Evolutionary conservation across 2,329 filamentous ascomycete genomes (phyloP).

Genomic region (Fusarium gaditjirri): DNA sequence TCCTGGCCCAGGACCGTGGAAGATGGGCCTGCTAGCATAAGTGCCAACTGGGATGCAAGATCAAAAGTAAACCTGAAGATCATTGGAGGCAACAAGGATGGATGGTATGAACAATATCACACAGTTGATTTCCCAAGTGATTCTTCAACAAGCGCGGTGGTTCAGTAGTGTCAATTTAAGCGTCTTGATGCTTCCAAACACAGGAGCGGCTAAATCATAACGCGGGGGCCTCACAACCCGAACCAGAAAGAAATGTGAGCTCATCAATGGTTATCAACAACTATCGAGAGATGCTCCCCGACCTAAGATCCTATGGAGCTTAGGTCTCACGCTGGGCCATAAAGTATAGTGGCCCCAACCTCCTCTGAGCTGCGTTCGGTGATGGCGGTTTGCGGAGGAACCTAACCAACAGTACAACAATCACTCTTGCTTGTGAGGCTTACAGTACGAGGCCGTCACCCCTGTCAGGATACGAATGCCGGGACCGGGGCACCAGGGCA

Average conservation of each 20-base stretch:
- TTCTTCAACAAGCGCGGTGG: constrained; percentile 5
- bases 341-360: constrained; percentile 10
- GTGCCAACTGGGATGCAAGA: constrained; percentile 22
- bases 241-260: not conserved
- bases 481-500: constrained; percentile 29
- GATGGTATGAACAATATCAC: not conserved
- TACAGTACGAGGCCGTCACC: constrained; percentile 32
- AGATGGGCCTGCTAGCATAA: constrained; percentile 11
- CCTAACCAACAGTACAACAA: constrained; percentile 4
- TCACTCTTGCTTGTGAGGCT: constrained; percentile 27
- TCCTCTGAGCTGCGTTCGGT: constrained; percentile 21
- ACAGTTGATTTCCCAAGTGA: not conserved
- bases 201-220: not conserved
- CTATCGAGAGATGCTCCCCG: not conserved
- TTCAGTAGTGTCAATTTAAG: constrained; percentile 8
- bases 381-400: constrained; percentile 23
- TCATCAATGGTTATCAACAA: not conserved
- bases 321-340: constrained; percentile 8
- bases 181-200: constrained; percentile 14
- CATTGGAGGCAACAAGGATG: constrained; percentile 3
- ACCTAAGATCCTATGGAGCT: constrained; percentile 5
- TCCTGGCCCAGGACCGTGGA: constrained; percentile 18
- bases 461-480: constrained; percentile 36
- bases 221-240: not conserved
- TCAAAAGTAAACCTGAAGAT: constrained; percentile 17